Evolutionary conservation across 2,329 filamentous ascomycete species (phyloP).

Genomic region (Aspergillaceae sp.): DNA sequence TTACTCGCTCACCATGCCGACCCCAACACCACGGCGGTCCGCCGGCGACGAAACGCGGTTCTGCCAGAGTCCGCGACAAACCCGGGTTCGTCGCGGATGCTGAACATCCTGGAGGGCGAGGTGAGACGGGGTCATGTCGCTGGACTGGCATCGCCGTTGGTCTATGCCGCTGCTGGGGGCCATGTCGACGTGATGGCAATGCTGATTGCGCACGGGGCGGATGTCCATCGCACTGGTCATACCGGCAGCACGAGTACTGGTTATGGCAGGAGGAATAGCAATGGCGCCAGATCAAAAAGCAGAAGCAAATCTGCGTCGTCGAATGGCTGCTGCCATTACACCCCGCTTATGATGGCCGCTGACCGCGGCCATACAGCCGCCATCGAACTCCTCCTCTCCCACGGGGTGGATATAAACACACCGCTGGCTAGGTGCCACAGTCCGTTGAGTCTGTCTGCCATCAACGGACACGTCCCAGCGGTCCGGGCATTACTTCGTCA

Average conservation of each 20-base stretch:
- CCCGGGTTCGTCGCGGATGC: too few species aligned
- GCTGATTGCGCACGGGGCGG: neutral
- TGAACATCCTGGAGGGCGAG: neutral
- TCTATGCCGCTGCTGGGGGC: neutral
- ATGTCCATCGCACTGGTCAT: neutral
- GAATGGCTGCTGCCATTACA: neutral
- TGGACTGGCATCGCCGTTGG: neutral
- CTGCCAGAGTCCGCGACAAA: too few species aligned
- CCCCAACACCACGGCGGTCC: constrained; percentile 1
- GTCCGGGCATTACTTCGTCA: neutral
- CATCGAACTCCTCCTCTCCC: neutral
- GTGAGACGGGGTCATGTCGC: neutral
- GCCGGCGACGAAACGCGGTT: neutral
- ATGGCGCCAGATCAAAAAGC: too few species aligned
- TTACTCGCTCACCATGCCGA: constrained; percentile 11
- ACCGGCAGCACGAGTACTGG: neutral
- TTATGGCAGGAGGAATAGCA: too few species aligned
- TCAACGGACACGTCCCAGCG: neutral
- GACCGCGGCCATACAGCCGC: neutral
- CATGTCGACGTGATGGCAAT: neutral
- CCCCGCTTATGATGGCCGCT: neutral
- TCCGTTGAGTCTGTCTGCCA: neutral
- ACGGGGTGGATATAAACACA: neutral
- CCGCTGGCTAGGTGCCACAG: neutral
- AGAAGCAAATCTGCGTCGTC: too few species aligned